A percentile compares a stretch with the other conserved stretches of the same genome.
These are phyloP conservation scores for Aschersonia sp. DNA, from an alignment of 2,329 filamentous ascomycete species.

Conservation along the genomic window DNA sequence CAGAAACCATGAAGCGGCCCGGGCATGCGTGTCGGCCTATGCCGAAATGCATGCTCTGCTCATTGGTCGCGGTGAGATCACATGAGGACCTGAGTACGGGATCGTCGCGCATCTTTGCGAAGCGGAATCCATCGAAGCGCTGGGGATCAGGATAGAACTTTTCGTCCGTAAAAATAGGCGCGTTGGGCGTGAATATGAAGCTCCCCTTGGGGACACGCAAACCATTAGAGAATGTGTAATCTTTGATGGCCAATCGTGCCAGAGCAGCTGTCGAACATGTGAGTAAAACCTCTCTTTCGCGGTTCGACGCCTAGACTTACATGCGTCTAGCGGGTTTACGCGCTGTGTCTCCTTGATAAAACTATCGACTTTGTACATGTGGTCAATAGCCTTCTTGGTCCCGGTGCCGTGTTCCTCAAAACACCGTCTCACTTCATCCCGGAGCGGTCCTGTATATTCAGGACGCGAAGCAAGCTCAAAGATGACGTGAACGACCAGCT, in stretches of 20 bases:
- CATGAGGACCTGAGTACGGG: slow-evolving; percentile 1
- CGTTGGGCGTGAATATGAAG: slow-evolving; percentile 6
- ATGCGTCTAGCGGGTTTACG: slow-evolving; percentile 6
- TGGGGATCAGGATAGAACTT: slow-evolving; percentile 3
- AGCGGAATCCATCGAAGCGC: slow-evolving; percentile 5
- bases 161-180: slow-evolving; percentile 5
- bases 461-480: slow-evolving; percentile 6
- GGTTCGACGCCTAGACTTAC: background rate
- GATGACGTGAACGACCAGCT: slow-evolving; percentile 3
- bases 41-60: slow-evolving; percentile 7
- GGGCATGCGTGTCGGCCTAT: slow-evolving; percentile 6
- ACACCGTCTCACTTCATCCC: slow-evolving; percentile 4
- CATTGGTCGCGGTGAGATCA: slow-evolving; percentile 4
- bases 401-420: slow-evolving; percentile 4
- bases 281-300: no score
- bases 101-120: slow-evolving; percentile 5
- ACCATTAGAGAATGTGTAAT: slow-evolving; percentile 7
- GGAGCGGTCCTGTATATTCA: slow-evolving; percentile 3
- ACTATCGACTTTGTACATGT: slow-evolving; percentile 7
- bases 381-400: slow-evolving; percentile 3
- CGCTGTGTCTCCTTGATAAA: slow-evolving; percentile 9
- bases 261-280: slow-evolving; percentile 2
- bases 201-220: slow-evolving; percentile 4
- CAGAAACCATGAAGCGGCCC: slow-evolving; percentile 6
- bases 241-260: slow-evolving; percentile 4